Percentiles rank a stretch among this genome's conserved stretches.
phyloP scores from a whole-genome alignment of 805 yeast species.

The Candida endomychidarum region DNA sequence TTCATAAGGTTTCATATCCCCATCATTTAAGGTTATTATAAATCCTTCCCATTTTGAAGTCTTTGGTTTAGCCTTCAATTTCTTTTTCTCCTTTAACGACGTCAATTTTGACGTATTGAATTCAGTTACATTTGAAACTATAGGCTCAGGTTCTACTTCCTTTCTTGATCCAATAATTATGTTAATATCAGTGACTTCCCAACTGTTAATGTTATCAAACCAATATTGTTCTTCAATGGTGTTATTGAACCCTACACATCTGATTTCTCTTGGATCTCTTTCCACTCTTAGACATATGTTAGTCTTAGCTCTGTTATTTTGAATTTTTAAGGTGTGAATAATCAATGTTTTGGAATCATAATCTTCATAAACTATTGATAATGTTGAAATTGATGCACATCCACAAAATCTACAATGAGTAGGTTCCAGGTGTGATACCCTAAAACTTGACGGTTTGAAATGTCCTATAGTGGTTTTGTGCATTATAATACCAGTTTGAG shows the following conservation, averaged over 20 bases:
- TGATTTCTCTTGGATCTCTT: constrained; percentile 87
- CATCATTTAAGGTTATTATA: constrained; percentile 64
- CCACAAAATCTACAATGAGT: constrained; percentile 92
- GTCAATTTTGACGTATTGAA: constrained; percentile 11
- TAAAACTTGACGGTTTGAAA: constrained; percentile 58
- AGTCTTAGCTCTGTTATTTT: constrained; percentile 66
- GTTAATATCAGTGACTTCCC: constrained; percentile 79
- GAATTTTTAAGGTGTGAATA: constrained; percentile 71
- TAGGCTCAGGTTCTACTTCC: constrained; percentile 14
- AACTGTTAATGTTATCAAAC: constrained; percentile 64
- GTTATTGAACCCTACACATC: constrained; percentile 83
- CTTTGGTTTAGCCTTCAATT: neutral
- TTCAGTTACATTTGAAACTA: constrained; percentile 17
- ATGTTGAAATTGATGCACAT: constrained; percentile 72
- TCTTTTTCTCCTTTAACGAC: constrained; percentile 23
- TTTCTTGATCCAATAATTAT: constrained; percentile 59
- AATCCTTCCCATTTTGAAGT: constrained; percentile 69
- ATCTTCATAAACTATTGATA: constrained; percentile 72
- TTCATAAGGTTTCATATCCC: constrained; percentile 58
- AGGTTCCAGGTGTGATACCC: constrained; percentile 79
- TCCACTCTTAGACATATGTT: constrained; percentile 85
- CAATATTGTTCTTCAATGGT: constrained; percentile 70
- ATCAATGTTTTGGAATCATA: constrained; percentile 54
- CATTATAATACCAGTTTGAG: constrained; percentile 72
- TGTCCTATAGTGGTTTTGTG: constrained; percentile 61